Percentiles rank a stretch among this genome's conserved stretches.
Conservation (phyloP, 108 stramenopile genomes). For the Cyclotella choctawhatcheeana region DNA sequence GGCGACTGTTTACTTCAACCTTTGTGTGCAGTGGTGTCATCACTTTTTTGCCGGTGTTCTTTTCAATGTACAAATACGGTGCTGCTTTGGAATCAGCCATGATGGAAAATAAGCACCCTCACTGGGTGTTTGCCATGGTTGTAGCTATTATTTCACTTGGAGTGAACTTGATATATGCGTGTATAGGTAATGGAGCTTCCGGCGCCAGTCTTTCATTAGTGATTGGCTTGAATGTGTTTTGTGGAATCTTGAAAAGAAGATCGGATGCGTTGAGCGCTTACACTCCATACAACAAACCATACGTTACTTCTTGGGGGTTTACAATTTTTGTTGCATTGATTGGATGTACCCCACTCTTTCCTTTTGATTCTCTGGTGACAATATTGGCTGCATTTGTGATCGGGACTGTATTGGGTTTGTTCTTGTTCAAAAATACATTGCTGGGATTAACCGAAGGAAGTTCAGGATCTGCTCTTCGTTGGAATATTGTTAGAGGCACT, state of each 20-base stretch:
- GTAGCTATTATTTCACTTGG: constrained; percentile 18
- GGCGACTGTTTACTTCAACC: constrained; percentile 45
- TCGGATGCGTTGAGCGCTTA: neutral
- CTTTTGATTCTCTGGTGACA: constrained; percentile 32
- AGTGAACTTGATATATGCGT: constrained; percentile 43
- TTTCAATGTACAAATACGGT: constrained; percentile 21
- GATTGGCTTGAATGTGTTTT: constrained; percentile 50
- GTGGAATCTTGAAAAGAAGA: constrained; percentile 19
- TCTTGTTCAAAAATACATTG: constrained; percentile 1
- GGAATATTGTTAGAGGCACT: constrained; percentile 22
- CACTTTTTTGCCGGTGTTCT: constrained; percentile 26
- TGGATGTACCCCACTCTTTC: constrained; percentile 29
- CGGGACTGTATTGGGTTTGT: constrained; percentile 16
- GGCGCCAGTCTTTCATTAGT: constrained; percentile 40
- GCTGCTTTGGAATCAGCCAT: constrained; percentile 19
- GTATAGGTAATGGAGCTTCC: constrained; percentile 42
- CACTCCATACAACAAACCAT: neutral
- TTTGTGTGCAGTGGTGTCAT: constrained; percentile 56
- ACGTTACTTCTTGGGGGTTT: constrained; percentile 24
- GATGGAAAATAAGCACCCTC: constrained; percentile 27
- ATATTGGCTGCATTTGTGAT: constrained; percentile 11
- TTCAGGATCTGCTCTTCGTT: neutral
- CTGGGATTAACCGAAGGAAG: too few species aligned
- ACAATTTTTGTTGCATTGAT: constrained; percentile 16
- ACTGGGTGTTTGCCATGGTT: constrained; percentile 25